Evolutionary conservation across 2,329 filamentous ascomycete genomes (phyloP).

Genomic region (Sporothrix phasma): DNA sequence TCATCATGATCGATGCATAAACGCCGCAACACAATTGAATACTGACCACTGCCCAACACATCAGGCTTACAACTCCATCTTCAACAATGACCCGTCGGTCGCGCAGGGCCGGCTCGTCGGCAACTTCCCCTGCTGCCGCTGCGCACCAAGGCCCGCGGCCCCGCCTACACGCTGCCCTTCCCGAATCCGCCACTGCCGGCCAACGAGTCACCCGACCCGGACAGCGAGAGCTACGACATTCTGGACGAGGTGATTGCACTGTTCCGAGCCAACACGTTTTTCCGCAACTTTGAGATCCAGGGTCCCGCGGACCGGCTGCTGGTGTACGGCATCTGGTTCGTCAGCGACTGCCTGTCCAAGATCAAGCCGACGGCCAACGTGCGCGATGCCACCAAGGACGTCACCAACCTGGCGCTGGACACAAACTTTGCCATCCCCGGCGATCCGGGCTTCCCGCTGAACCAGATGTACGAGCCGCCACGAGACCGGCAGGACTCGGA

Average conservation of each 20-base stretch:
- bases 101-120: conserved; percentile 54
- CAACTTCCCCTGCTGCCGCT: conserved; percentile 89
- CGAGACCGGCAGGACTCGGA: conserved; percentile 82
- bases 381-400: conserved; percentile 56
- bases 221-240: conserved; percentile 89
- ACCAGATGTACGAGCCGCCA: conserved; percentile 89
- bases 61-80: conserved; percentile 96
- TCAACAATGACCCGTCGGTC: conserved; percentile 62
- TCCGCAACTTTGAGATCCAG: conserved; percentile 99
- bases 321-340: conserved; percentile 92
- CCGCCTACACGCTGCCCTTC: conserved; percentile 70
- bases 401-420: conserved; percentile 85
- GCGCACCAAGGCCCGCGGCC: conserved; percentile 90
- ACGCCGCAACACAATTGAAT: not conserved
- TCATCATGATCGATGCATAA: not conserved
- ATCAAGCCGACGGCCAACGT: conserved; percentile 64
- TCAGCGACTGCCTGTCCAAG: conserved; percentile 82
- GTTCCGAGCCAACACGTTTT: conserved; percentile 97
- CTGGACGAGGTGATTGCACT: conserved; percentile 86
- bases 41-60: not conserved
- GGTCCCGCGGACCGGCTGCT: conserved; percentile 87
- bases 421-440: conserved; percentile 89
- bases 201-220: conserved; percentile 62
- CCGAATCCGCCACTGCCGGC: conserved; percentile 48
- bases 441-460: conserved; percentile 84